A percentile compares a stretch with the other conserved stretches of the same genome.
Conservation (phyloP, 2,329 filamentous ascomycete species). For the Emergomyces orientalis region DNA sequence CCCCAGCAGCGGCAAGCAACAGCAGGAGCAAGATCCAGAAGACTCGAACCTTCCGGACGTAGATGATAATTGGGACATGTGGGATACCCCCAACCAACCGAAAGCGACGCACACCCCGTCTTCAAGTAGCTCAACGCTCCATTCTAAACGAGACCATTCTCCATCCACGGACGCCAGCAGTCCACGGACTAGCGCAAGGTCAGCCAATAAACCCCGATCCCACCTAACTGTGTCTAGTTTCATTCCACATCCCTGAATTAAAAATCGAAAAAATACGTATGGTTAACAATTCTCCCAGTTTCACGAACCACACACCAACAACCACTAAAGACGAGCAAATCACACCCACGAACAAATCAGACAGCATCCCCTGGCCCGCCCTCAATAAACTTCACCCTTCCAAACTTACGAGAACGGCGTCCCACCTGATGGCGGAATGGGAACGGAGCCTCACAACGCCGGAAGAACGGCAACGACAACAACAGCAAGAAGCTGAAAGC, state of each 20-base stretch:
- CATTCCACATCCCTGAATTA: not conserved
- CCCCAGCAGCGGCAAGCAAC: constrained; percentile 20
- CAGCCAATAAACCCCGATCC: constrained; percentile 21
- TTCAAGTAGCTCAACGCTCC: constrained; percentile 42
- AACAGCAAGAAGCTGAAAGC: not conserved
- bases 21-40: constrained; percentile 22
- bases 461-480: not conserved
- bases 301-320: constrained; percentile 30
- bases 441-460: constrained; percentile 61
- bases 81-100: constrained; percentile 42
- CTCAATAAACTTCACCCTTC: constrained; percentile 63
- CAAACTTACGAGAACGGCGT: constrained; percentile 73
- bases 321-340: constrained; percentile 21
- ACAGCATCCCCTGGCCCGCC: constrained; percentile 54
- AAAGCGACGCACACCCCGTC: constrained; percentile 33
- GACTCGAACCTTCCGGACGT: constrained; percentile 35
- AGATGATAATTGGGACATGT: constrained; percentile 47
- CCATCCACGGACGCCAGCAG: constrained; percentile 39
- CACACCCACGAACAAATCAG: constrained; percentile 24
- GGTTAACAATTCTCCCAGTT: constrained; percentile 22
- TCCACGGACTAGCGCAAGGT: constrained; percentile 47
- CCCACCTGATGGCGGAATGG: constrained; percentile 81
- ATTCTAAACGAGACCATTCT: constrained; percentile 40
- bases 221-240: constrained; percentile 16
- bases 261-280: too few species aligned